These are phyloP conservation scores for Epithemia pelagica DNA, from an alignment of 108 stramenopile genomes.

Conservation along the genomic window DNA sequence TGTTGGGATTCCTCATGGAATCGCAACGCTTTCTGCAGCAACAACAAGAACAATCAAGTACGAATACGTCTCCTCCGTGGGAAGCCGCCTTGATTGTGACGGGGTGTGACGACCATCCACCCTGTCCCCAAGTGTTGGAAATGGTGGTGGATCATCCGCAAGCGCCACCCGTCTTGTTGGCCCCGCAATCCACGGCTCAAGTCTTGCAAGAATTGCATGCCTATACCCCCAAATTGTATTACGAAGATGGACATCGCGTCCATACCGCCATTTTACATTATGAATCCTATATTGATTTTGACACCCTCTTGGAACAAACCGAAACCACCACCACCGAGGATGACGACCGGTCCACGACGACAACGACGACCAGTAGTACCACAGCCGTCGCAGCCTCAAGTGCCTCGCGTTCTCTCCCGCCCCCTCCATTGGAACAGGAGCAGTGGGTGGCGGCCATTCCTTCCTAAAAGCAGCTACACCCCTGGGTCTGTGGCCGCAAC, in stretches of 20 bases:
- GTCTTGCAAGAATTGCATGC: conserved; percentile 59
- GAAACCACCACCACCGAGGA: conserved; percentile 5
- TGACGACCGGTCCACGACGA: too few species aligned
- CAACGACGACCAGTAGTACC: too few species aligned
- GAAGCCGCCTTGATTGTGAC: conserved; percentile 69
- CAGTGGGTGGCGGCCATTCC: too few species aligned
- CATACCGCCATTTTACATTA: conserved; percentile 71
- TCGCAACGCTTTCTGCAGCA: conserved; percentile 37
- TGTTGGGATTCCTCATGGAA: conserved; percentile 79
- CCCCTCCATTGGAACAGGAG: too few species aligned
- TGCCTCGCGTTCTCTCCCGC: too few species aligned
- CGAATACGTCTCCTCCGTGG: conserved; percentile 17
- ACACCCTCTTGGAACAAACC: conserved; percentile 51
- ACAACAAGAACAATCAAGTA: conserved; percentile 2
- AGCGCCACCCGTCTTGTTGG: conserved; percentile 43
- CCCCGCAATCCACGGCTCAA: conserved; percentile 50
- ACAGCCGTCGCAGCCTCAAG: too few species aligned
- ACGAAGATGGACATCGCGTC: conserved; percentile 62
- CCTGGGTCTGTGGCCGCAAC: too few species aligned
- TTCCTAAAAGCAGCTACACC: too few species aligned
- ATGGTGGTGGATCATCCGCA: conserved; percentile 53
- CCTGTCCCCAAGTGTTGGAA: conserved; percentile 35
- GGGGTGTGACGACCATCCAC: conserved; percentile 49
- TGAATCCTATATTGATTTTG: conserved; percentile 86
- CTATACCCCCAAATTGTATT: conserved; percentile 81